phyloP scores from a whole-genome alignment of 202 grass and related monocot species.

The Panicum hallii region DNA sequence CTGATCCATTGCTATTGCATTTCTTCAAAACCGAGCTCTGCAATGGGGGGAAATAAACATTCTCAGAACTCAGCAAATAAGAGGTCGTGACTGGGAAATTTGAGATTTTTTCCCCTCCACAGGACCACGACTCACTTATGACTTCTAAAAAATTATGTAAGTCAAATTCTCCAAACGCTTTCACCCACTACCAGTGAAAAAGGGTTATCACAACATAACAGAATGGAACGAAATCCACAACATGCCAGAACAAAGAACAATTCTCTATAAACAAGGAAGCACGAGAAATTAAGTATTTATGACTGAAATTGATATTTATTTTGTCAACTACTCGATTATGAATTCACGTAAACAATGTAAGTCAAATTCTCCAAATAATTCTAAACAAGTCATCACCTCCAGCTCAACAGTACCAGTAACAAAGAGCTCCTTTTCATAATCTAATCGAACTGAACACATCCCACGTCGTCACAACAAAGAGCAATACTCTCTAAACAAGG shows the following conservation, averaged over 20 bases:
- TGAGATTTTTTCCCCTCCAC: not conserved
- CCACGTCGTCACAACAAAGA: not conserved
- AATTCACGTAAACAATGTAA: not conserved
- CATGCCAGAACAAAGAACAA: not conserved
- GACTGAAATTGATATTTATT: not conserved
- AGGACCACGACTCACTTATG: not conserved
- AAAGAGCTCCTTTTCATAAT: not conserved
- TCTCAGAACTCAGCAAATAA: constrained; percentile 21
- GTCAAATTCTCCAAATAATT: not conserved
- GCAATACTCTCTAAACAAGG: not conserved
- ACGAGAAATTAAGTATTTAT: not conserved
- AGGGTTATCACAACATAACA: not conserved
- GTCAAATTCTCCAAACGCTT: not conserved
- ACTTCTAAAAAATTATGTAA: not conserved
- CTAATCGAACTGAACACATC: not conserved
- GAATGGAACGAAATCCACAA: not conserved
- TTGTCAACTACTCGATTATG: not conserved
- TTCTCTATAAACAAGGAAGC: not conserved
- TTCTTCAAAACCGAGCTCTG: constrained; percentile 37
- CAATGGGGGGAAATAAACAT: not conserved
- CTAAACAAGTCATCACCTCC: no score
- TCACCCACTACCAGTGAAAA: not conserved
- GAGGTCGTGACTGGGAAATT: not conserved
- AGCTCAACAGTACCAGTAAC: not conserved
- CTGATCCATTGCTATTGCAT: constrained; percentile 20